Conservation (phyloP, 176 grass and related monocot species). For the Hordeum marinum region DNA sequence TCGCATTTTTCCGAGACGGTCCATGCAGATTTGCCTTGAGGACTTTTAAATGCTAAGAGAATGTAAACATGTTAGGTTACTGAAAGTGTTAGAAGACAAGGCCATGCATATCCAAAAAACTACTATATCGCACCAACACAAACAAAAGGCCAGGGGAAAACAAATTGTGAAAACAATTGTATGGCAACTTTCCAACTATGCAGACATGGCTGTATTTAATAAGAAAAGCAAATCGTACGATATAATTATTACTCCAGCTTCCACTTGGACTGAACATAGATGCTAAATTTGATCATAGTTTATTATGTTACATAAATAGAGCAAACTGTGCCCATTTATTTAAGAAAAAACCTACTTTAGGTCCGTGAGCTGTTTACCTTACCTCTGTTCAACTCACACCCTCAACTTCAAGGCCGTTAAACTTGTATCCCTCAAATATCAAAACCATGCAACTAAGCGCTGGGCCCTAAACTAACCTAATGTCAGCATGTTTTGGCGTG, state of each 20-base stretch:
- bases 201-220: background rate
- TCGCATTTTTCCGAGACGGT: conserved; percentile 20
- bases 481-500: too few species aligned
- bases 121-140: background rate
- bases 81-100: background rate
- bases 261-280: too few species aligned
- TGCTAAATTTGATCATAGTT: too few species aligned
- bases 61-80: background rate
- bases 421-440: too few species aligned
- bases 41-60: conserved; percentile 54
- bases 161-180: background rate
- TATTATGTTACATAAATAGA: too few species aligned
- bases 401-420: too few species aligned
- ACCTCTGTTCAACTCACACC: too few species aligned
- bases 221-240: background rate
- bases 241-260: background rate
- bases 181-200: background rate
- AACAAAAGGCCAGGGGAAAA: background rate
- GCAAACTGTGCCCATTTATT: too few species aligned
- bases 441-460: too few species aligned
- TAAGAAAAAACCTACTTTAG: too few species aligned
- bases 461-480: too few species aligned
- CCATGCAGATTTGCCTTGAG: conserved; percentile 31
- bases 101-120: background rate
- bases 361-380: too few species aligned